Percentiles rank a stretch among this genome's conserved stretches.
Evolutionary conservation across 2,329 filamentous ascomycete species (phyloP).

Genomic region (Cylindrodendrum hubeiense): DNA sequence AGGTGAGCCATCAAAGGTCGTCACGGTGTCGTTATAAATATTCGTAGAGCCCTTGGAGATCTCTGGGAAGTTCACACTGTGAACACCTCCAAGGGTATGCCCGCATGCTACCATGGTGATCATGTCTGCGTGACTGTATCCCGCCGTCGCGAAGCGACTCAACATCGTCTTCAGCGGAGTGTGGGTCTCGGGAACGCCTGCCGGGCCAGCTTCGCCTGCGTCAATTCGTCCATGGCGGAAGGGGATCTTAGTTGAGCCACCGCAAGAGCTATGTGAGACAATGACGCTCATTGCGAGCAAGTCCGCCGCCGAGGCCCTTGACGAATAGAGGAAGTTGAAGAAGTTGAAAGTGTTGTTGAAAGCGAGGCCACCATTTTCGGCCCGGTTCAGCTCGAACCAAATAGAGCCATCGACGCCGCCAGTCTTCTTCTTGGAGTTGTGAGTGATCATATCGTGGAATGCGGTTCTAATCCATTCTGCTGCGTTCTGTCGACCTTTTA

Average conservation of each 20-base stretch:
- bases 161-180: conserved; percentile 43
- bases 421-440: conserved; percentile 33
- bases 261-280: conserved; percentile 56
- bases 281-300: conserved; percentile 49
- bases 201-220: conserved; percentile 44
- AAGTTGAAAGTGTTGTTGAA: conserved; percentile 51
- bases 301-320: conserved; percentile 39
- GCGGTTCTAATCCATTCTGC: conserved; percentile 45
- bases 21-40: conserved; percentile 46
- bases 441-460: conserved; percentile 43
- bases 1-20: conserved; percentile 50
- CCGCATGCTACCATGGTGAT: conserved; percentile 52
- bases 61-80: conserved; percentile 56
- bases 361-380: conserved; percentile 38
- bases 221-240: conserved; percentile 49
- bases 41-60: conserved; percentile 44
- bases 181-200: conserved; percentile 49
- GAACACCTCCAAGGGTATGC: conserved; percentile 56
- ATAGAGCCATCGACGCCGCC: conserved; percentile 43
- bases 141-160: conserved; percentile 46
- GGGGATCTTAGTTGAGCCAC: conserved; percentile 38
- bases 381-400: conserved; percentile 38
- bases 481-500: conserved; percentile 35
- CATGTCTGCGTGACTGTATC: conserved; percentile 51
- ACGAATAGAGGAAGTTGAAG: conserved; percentile 28